phyloP scores from a whole-genome alignment of 2,329 filamentous ascomycete species.

The Penicillium sp. region DNA sequence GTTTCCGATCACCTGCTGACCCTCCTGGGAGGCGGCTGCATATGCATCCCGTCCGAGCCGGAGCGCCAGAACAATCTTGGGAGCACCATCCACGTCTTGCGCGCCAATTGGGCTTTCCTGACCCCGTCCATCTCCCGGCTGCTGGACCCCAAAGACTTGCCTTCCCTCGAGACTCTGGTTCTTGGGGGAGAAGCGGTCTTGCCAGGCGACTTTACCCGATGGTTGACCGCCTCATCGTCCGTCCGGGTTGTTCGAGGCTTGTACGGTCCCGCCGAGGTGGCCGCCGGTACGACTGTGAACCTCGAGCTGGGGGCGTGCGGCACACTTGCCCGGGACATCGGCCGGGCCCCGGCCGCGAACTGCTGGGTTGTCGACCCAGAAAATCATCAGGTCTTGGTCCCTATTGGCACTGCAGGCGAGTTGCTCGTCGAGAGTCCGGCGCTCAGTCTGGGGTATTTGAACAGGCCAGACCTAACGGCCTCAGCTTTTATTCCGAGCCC shows the following conservation, averaged over 20 bases:
- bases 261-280: conserved; percentile 2
- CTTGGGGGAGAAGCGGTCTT: neutral
- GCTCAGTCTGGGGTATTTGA: neutral
- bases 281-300: neutral
- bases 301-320: neutral
- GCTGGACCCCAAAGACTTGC: neutral
- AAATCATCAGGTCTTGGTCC: neutral
- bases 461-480: neutral
- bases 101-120: neutral
- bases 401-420: conserved; percentile 1
- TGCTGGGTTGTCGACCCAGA: conserved; percentile 2
- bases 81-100: neutral
- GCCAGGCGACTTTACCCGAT: neutral
- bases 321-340: neutral
- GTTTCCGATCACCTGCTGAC: neutral
- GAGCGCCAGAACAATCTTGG: neutral
- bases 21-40: neutral
- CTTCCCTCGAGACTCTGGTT: neutral
- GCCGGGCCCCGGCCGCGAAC: neutral
- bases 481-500: neutral
- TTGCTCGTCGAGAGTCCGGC: conserved; percentile 1
- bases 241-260: neutral
- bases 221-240: neutral
- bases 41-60: conserved; percentile 7
- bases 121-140: conserved; percentile 6